These are phyloP conservation scores for Aspergillus sp. DNA, from an alignment of 2,329 filamentous ascomycete genomes.

Conservation along the genomic window DNA sequence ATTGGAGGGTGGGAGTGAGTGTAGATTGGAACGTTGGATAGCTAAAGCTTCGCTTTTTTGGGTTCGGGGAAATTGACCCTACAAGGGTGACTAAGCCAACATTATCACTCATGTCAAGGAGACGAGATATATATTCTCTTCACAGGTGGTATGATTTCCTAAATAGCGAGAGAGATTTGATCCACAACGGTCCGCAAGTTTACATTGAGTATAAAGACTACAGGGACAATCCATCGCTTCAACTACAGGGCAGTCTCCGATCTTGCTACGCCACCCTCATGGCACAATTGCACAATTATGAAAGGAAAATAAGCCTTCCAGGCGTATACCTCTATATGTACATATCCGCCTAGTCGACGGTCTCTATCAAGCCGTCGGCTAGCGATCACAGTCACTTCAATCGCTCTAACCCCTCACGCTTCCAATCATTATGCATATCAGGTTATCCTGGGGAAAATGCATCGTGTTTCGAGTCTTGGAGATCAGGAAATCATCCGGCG, in stretches of 20 bases:
- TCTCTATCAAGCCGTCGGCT: neutral
- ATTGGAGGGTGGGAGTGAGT: neutral
- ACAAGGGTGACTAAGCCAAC: constrained; percentile 6
- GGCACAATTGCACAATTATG: neutral
- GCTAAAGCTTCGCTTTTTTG: neutral
- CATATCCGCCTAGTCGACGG: constrained; percentile 20
- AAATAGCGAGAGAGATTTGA: neutral
- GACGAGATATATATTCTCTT: neutral
- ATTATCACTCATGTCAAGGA: neutral
- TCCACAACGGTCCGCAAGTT: neutral
- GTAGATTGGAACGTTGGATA: neutral
- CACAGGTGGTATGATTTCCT: neutral
- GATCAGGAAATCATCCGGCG: constrained; percentile 12
- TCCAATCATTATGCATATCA: neutral
- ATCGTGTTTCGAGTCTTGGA: neutral
- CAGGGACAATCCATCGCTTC: neutral
- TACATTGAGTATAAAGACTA: neutral
- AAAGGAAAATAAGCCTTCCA: constrained; percentile 10
- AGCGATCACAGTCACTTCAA: constrained; percentile 4
- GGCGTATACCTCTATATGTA: constrained; percentile 31
- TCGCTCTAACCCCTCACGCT: neutral
- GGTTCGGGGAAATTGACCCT: neutral
- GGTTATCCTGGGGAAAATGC: neutral
- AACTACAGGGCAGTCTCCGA: neutral
- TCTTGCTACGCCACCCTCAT: neutral